Evolutionary conservation across 2,329 filamentous ascomycete genomes (phyloP), one percentile per base, ranked within the genome.

Genomic region (Phaeomoniella chlamydospora): DNA sequence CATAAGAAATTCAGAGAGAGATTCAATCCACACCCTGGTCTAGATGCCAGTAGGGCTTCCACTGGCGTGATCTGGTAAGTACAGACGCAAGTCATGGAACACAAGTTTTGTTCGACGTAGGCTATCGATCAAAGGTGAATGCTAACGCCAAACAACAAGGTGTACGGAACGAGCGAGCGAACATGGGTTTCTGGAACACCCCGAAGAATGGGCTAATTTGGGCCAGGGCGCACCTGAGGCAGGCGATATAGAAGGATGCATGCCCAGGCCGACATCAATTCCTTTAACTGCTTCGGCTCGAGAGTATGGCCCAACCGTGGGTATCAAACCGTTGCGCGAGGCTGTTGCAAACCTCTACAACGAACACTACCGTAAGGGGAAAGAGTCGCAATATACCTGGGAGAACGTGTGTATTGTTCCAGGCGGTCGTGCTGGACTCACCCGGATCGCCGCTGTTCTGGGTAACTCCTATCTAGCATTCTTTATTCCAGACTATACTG

Each of bases 401-500:
- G 88, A 96, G 67, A 96, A 96, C 57, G 88, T 94, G 13, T 87
- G 83, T 56, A 93, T 96, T 55, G 88, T 96, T 3, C 88, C 88
- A 17, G 32, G 32, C 15, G 32, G 32, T 34, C 76, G 88, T 49
- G 88, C 88, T 19, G 88, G 88, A 34, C 65, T 96, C 60, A 94
- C 94, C 55, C 76, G 88, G 48, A 94, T 96, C 55, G 88, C 88
- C 14, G 88, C 88, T 35, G 86, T 96, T 4, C 63, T 96, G 47
- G 88, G 88, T 44, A 93, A 93, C 56, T 79, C 86, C 37, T 93
- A 93, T 53, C 68, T 94, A 43, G 84, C 80, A 30, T 94, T 94
- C 70, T 94, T 93, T 61, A 83, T 93, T 53, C 84, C 84, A 32
- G 82, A 94, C 57, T 94, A 94, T 63, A 94, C 87, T 3, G 88